These are phyloP conservation scores for Paecilomyces fulvus DNA, from an alignment of 2,329 filamentous ascomycete species.

Conservation along the genomic window DNA sequence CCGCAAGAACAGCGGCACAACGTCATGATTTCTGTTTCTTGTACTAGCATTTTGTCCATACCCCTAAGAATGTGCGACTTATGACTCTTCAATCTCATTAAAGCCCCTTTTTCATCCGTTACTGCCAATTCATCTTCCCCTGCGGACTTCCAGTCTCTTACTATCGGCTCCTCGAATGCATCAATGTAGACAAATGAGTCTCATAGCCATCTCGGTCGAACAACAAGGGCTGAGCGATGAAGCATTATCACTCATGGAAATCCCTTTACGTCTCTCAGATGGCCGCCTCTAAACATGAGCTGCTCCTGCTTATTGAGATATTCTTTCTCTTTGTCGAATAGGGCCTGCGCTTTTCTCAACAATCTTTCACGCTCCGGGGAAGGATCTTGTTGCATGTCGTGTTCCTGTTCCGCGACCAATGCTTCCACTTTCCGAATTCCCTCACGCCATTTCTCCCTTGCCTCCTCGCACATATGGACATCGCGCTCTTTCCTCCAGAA, in stretches of 20 bases:
- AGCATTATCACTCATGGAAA: not conserved
- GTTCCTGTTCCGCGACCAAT: not conserved
- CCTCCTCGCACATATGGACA: not conserved
- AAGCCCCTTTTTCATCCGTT: not conserved
- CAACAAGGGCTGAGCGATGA: not conserved
- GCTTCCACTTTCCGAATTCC: not conserved
- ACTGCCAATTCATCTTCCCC: not conserved
- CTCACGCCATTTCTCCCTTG: not conserved
- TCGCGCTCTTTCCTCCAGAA: not conserved
- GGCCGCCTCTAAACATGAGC: not conserved
- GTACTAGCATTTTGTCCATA: slow-evolving; percentile 22
- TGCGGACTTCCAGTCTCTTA: not conserved
- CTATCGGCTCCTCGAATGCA: not conserved
- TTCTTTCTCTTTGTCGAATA: not conserved
- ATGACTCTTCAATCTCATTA: slow-evolving; percentile 8
- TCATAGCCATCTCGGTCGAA: too few relatives aligned
- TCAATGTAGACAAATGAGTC: not conserved
- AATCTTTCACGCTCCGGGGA: not conserved
- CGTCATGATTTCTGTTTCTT: slow-evolving; percentile 32
- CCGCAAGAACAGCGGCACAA: slow-evolving; percentile 62
- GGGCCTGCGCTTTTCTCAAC: not conserved
- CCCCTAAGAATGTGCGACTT: slow-evolving; percentile 10
- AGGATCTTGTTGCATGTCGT: not conserved
- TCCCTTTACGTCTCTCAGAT: not conserved
- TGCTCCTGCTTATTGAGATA: not conserved